Evolutionary conservation across 768 basidiomycete genomes (phyloP), one percentile per base, ranked within the genome.

Genomic region (Lactarius hengduanensis): DNA sequence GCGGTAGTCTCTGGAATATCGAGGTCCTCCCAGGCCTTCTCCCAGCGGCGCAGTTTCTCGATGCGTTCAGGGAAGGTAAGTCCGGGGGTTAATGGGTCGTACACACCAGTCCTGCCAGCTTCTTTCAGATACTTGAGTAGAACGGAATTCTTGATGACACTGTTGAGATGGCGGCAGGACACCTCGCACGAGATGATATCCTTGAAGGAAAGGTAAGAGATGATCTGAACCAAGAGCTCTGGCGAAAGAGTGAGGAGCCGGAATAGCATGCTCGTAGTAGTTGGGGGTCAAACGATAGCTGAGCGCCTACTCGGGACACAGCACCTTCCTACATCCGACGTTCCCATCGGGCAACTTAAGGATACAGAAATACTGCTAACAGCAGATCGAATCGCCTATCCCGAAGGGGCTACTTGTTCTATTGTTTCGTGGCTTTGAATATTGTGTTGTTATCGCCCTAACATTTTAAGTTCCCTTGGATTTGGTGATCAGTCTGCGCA

Each of bases 201-300:
- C 20, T 57, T 63, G 53, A 59, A 60, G 62, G 62, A 38, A 28
- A 67, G 66, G 36, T 67, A 67, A 30, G 66, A 67, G 50, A 67
- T 59, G 38, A 67, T 67, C 45, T 67, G 62, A 30, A 67, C 66
- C 18, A 67, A 58, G 20, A 67, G 66, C 53, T 67, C 66, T 63
- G 66, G 62, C 9, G 66, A 67, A 13, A 67, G 54, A 18, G 50
- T 38, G 41, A 67, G 66, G 43, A 67, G 53, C 26, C 36, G 18
- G 54, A 62, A 22, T 4, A 22, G 41, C 66, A 67, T 59, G 53
- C 47, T 67, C 47, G 40, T 58, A 26, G 58, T 63, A 16, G 61
- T 45, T 65, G 59, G 41, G 18, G 54, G 40, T 28, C 22, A 43
- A 34, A 45, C 34, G 54, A 56, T 54, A 55, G 40, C 53, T 43